phyloP scores from a whole-genome alignment of 768 basidiomycete species.

The Podaxis sp. region DNA sequence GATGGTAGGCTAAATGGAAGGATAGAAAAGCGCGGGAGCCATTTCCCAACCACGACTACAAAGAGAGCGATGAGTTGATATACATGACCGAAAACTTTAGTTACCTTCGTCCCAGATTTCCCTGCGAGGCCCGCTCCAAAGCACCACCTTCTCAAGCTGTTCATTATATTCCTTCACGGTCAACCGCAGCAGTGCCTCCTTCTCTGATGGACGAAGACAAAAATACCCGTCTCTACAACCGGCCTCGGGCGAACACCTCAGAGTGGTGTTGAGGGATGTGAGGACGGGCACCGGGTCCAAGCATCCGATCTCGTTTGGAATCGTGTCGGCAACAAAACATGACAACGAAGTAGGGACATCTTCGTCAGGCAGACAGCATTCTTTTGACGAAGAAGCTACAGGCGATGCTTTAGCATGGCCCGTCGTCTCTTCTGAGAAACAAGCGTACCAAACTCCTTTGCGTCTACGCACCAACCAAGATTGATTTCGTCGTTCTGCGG shows the following conservation, averaged over 20 bases:
- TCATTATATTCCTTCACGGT: conserved; percentile 32
- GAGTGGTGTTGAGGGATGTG: conserved; percentile 25
- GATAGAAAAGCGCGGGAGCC: conserved; percentile 42
- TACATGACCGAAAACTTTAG: conserved; percentile 18
- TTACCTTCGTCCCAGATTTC: conserved; percentile 71
- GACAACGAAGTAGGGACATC: conserved; percentile 41
- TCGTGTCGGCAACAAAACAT: conserved; percentile 25
- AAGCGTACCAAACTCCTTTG: conserved; percentile 11
- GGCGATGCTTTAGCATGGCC: neutral
- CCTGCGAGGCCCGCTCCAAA: conserved; percentile 71
- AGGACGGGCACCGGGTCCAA: conserved; percentile 59
- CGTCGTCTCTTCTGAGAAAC: neutral
- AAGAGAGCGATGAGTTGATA: conserved; percentile 6
- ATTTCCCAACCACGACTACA: conserved; percentile 52
- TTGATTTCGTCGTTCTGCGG: conserved; percentile 4
- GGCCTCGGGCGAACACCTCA: conserved; percentile 40
- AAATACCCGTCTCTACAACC: conserved; percentile 37
- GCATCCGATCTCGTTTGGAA: conserved; percentile 38
- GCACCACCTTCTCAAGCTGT: conserved; percentile 39
- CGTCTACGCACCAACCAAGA: conserved; percentile 19
- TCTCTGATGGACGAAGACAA: conserved; percentile 55
- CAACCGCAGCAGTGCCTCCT: conserved; percentile 57
- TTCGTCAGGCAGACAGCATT: conserved; percentile 21
- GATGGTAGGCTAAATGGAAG: conserved; percentile 44
- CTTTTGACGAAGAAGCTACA: conserved; percentile 5